A percentile compares a stretch with the other conserved stretches of the same genome.
phyloP scores from a whole-genome alignment of 208 protist species.

The Borovskyia barvae region DNA sequence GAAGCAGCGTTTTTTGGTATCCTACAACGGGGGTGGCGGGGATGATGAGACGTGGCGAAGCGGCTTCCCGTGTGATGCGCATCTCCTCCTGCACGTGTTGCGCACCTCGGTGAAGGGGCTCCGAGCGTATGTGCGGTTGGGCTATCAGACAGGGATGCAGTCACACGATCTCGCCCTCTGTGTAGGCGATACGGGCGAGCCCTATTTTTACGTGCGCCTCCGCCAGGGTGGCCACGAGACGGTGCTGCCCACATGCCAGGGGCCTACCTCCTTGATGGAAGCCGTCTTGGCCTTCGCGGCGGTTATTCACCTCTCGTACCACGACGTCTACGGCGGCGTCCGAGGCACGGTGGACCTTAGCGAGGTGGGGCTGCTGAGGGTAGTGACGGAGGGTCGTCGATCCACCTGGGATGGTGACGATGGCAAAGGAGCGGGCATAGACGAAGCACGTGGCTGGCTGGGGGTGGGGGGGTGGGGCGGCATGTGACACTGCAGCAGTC shows the following conservation, averaged over 20 bases:
- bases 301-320: constrained; percentile 53
- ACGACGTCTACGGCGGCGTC: constrained; percentile 53
- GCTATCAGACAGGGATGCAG: constrained; percentile 40
- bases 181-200: constrained; percentile 74
- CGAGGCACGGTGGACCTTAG: constrained; percentile 61
- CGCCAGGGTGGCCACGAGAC: constrained; percentile 27
- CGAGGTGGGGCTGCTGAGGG: constrained; percentile 19
- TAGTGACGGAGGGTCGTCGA: constrained; percentile 16
- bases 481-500: no score
- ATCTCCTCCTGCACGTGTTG: constrained; percentile 79
- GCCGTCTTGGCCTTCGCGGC: constrained; percentile 64
- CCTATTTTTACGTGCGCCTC: constrained; percentile 84
- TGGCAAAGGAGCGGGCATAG: not conserved
- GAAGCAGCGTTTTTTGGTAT: constrained; percentile 41
- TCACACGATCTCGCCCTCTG: constrained; percentile 53
- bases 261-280: constrained; percentile 67
- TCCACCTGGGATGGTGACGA: not conserved
- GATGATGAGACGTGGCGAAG: constrained; percentile 49
- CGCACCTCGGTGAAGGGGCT: constrained; percentile 58
- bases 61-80: constrained; percentile 64
- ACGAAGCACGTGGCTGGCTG: no score
- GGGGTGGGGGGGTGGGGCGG: no score
- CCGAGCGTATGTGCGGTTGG: constrained; percentile 54
- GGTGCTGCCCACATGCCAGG: constrained; percentile 46
- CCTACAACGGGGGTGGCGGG: constrained; percentile 46